phyloP scores from a whole-genome alignment of 1,284 basidiomycete genomes.

The Apiotrichum mycotoxinovorans region DNA sequence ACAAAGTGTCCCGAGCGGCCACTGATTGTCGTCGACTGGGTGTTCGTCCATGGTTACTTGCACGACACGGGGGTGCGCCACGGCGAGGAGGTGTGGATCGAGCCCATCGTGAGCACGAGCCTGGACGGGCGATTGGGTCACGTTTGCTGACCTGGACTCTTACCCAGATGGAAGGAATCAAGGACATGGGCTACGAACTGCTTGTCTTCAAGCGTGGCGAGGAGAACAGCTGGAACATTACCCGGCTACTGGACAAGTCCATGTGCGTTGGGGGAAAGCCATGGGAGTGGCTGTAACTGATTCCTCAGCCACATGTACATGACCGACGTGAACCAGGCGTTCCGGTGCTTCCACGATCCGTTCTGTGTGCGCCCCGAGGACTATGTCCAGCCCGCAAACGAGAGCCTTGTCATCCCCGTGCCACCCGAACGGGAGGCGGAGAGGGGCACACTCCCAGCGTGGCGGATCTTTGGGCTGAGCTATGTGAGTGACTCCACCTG shows the following conservation, averaged over 20 bases:
- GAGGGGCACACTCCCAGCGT: constrained; percentile 38
- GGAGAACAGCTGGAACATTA: not conserved
- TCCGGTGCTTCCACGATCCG: constrained; percentile 42
- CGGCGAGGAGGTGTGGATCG: constrained; percentile 39
- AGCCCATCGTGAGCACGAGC: constrained; percentile 19
- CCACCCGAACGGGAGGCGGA: constrained; percentile 23
- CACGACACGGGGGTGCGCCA: constrained; percentile 12
- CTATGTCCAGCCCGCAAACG: constrained; percentile 28
- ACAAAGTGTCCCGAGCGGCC: constrained; percentile 31
- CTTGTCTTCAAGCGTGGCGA: not conserved
- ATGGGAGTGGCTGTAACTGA: no score
- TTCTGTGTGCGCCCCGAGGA: constrained; percentile 40
- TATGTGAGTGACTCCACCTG: constrained; percentile 44
- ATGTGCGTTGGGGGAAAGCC: not conserved
- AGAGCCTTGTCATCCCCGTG: constrained; percentile 26
- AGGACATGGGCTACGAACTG: not conserved
- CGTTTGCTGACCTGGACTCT: not conserved
- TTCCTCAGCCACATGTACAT: constrained; percentile 3
- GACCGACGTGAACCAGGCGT: constrained; percentile 22
- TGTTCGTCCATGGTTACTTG: constrained; percentile 22
- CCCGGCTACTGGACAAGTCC: not conserved
- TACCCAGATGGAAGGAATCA: not conserved
- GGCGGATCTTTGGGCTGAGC: constrained; percentile 37
- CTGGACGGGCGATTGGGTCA: no score
- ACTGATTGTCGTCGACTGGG: constrained; percentile 35